These are phyloP conservation scores for Geotrichum histeridarum DNA, from an alignment of 1,139 yeast species.

Conservation along the genomic window DNA sequence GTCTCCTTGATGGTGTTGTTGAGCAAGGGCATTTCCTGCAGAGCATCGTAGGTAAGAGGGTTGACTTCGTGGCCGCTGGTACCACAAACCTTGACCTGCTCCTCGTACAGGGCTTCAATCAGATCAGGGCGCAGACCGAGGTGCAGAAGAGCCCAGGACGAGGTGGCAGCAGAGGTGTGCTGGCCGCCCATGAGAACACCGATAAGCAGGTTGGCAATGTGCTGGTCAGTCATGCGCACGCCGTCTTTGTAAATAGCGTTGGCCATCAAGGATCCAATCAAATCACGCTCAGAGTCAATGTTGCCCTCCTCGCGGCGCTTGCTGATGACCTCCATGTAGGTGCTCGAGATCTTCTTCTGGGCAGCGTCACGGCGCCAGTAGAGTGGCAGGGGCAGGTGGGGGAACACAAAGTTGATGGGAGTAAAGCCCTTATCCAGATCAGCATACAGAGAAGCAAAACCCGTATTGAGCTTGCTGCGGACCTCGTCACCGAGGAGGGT, in stretches of 20 bases:
- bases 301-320: slow-evolving; percentile 63
- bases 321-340: slow-evolving; percentile 73
- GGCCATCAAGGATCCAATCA: slow-evolving; percentile 82
- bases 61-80: slow-evolving; percentile 41
- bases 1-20: slow-evolving; percentile 88
- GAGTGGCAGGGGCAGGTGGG: slow-evolving; percentile 83
- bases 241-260: slow-evolving; percentile 89
- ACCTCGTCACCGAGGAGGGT: slow-evolving; percentile 86
- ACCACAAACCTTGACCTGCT: slow-evolving; percentile 60
- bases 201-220: slow-evolving; percentile 86
- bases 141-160: slow-evolving; percentile 90
- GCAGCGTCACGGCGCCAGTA: slow-evolving; percentile 84
- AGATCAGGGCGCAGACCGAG: slow-evolving; percentile 79
- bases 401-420: slow-evolving; percentile 92
- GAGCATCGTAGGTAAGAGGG: slow-evolving; percentile 65
- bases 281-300: slow-evolving; percentile 78
- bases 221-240: slow-evolving; percentile 85
- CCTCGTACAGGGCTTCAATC: slow-evolving; percentile 73
- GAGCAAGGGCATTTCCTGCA: slow-evolving; percentile 73
- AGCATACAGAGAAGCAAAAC: slow-evolving; percentile 78
- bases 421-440: slow-evolving; percentile 97
- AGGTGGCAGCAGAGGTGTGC: slow-evolving; percentile 94
- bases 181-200: slow-evolving; percentile 99
- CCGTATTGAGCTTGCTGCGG: slow-evolving; percentile 74
- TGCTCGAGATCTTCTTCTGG: slow-evolving; percentile 68